A percentile compares a stretch with the other conserved stretches of the same genome.
Conservation (phyloP, 2,329 filamentous ascomycete genomes). For the Pseudogymnoascus sp. region DNA sequence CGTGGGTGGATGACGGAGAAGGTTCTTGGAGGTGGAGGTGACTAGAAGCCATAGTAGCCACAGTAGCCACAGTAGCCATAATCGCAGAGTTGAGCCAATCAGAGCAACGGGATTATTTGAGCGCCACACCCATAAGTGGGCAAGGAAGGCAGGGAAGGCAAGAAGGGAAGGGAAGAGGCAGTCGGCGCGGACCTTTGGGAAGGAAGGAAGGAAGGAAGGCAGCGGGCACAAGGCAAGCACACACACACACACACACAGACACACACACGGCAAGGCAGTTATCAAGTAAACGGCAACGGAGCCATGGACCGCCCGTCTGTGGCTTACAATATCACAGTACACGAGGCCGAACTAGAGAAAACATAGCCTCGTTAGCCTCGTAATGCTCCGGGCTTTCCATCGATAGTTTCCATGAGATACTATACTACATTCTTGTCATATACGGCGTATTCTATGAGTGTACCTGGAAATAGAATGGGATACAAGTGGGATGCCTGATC, state of each 20-base stretch:
- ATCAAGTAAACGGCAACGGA: not conserved
- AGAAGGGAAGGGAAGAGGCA: not conserved
- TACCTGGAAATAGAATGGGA: too few species aligned
- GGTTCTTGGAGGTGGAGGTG: not conserved
- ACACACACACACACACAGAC: too few species aligned
- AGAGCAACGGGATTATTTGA: not conserved
- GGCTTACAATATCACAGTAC: not conserved
- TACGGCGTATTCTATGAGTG: not conserved
- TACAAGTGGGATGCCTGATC: not conserved
- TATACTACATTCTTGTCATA: too few species aligned
- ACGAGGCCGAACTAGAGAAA: not conserved
- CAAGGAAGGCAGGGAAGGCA: not conserved
- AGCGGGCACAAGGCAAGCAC: not conserved
- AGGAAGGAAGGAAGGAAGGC: not conserved
- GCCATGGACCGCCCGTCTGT: not conserved
- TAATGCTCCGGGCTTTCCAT: not conserved
- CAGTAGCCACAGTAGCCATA: too few species aligned
- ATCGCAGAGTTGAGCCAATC: not conserved
- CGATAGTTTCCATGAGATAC: not conserved
- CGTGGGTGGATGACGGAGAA: not conserved
- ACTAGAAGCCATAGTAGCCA: too few species aligned
- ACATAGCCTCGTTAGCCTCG: not conserved
- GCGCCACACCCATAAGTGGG: not conserved
- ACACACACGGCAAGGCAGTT: not conserved
- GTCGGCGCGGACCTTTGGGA: not conserved